Evolutionary conservation across 2,329 filamentous ascomycete genomes (phyloP).

Genomic region (Colletotrichum somersetense): DNA sequence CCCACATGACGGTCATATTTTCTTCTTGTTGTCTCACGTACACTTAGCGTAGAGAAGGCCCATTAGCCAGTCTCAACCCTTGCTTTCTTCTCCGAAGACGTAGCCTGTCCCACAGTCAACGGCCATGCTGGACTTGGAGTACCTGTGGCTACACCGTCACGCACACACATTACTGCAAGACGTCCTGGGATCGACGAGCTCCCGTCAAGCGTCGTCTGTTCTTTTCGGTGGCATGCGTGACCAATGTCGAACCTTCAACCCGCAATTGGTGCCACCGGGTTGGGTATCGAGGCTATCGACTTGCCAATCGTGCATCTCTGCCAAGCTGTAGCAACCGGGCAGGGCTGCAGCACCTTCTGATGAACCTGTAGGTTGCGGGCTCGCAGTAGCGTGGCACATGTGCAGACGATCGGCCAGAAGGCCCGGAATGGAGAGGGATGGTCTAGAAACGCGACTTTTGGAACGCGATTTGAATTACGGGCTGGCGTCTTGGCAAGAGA

Average conservation of each 20-base stretch:
- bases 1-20: conserved; percentile 19
- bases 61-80: conserved; percentile 6
- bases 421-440: conserved; percentile 1
- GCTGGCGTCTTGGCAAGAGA: not conserved
- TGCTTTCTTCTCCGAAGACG: conserved; percentile 13
- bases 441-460: conserved; percentile 23
- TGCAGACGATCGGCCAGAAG: conserved; percentile 13
- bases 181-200: conserved; percentile 16
- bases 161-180: conserved; percentile 1
- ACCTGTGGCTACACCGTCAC: conserved; percentile 20
- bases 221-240: conserved; percentile 15
- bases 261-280: conserved; percentile 31
- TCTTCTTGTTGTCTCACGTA: conserved; percentile 31
- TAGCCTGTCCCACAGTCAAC: conserved; percentile 20
- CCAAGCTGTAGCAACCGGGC: conserved; percentile 32
- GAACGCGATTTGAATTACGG: not conserved
- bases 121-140: not conserved
- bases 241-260: conserved; percentile 6
- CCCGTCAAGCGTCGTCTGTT: conserved; percentile 11
- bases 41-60: not conserved
- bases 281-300: conserved; percentile 22
- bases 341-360: conserved; percentile 35
- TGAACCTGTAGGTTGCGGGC: conserved; percentile 25
- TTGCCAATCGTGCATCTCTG: conserved; percentile 28
- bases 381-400: conserved; percentile 4